Base-by-base conservation (phyloP, 768 basidiomycete species). In the Russula dissimulans region DNA sequence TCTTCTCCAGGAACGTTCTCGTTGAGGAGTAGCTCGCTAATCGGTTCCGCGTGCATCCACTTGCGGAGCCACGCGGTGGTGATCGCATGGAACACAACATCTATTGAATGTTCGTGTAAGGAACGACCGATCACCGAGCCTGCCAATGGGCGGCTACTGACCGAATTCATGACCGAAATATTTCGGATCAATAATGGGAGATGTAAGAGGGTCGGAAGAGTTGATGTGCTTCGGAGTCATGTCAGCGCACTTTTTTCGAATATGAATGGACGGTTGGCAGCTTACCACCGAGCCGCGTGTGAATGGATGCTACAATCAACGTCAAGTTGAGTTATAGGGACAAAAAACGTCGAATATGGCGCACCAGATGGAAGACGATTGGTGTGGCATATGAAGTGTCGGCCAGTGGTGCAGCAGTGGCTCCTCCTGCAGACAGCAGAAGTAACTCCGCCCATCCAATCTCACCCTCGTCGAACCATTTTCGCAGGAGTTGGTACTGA, bases 141-240 rank as follows among this genome's bases (percentile, higher is more conserved):
- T 31, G 43, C 32, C 47, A 31, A 48, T 42, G 11, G 22, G 12
- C 10, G 3, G 18, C 1, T 4, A 18, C 62, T 34, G 17, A 65
- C 65, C 65, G 42, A 61, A 67, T 41, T 47, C 38, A 34, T 49
- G 14, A 10, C 58, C 60, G 26, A 72, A 72, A 71, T 78, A 79
- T 54, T 74, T 73, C 5, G 78, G 76, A 64, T 80, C 74, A 64
- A 80, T 77, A 7, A 66, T 50, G 1, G 78, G 78, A 50, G 68
- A 48, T 4, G 65, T 65, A 67, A 72, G 72, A 10, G 74, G 67
- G 59, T 68, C 66, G 3, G 71, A 67, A 6, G 73, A 69, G 50
- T 67, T 72, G 65, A 76, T 70, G 50, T 69, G 66, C 67, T 68
- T 38, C 29, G 18, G 31, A 31, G 10, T 10, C 38, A n/a, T 17